Base-by-base conservation (phyloP, 257 asterid genomes). In the Schizonepeta tenuifolia region DNA sequence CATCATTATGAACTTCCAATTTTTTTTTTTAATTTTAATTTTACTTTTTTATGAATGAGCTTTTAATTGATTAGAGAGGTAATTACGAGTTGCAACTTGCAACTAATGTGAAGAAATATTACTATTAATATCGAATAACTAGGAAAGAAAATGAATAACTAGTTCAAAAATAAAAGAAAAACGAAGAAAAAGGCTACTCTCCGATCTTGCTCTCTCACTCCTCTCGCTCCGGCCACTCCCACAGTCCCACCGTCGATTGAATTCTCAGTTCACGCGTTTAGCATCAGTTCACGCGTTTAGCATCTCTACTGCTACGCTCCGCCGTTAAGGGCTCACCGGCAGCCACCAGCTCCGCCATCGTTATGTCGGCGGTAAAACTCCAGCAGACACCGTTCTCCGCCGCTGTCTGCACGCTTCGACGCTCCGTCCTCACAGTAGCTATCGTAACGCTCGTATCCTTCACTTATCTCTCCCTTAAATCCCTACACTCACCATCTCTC, bases 341-440 rank as follows among this genome's bases (percentile, higher is more conserved):
- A 63, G 43, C 69, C 68, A 59, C 64, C 63, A 26, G 38, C 77
- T 50, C 79, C 76, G 81, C 67, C 73, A 53, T 35, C 80, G 86
- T 78, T 78, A 93, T 93, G 98, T 90, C 87, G 91, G 90, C 96
- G 81, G 89, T 41, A 65, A 90, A 86, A 82, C 75, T 77, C 26
- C 75, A 74, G 35, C 90, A 76, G 63, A 64, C 82, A 33, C 79
- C 80, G 66, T 59, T 78, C 33, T 60, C 86, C 69, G 72, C 88
- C 72, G 62, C 86, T 63, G 71, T 56, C 67, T 89, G 85, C 78
- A 82, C 86, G 67, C 86, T 91, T 72, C 89, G 84, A 66, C 80
- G 95, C 81, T 91, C 95, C 53, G 83, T 93, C 57, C 84, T 88
- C 50, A 80, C 95, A 22, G 92, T 94, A 31, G 88, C 97, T 20